Percentiles rank a stretch among this genome's conserved stretches.
phyloP scores from a whole-genome alignment of 192 early-diverging fungal genomes.

The Radiomyces spectabilis region DNA sequence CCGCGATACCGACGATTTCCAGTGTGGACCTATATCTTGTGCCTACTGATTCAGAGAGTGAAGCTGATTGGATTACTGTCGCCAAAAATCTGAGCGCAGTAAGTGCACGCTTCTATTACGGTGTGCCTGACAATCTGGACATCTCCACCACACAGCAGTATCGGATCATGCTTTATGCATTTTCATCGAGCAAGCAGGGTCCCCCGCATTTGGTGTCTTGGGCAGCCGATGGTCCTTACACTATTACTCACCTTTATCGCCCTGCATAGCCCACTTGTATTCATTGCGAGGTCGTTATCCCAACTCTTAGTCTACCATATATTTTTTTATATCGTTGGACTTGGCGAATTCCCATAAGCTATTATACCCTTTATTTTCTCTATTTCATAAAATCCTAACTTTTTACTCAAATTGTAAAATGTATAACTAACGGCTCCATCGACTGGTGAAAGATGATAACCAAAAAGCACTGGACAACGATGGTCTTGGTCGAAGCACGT shows the following conservation, averaged over 20 bases:
- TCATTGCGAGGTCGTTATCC: too few species aligned
- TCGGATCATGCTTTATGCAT: not conserved
- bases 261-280: too few species aligned
- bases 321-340: too few species aligned
- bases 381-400: too few species aligned
- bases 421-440: too few species aligned
- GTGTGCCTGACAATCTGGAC: not conserved
- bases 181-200: not conserved
- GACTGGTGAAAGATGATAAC: too few species aligned
- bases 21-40: conserved; percentile 1
- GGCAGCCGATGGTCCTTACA: not conserved
- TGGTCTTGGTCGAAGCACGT: too few species aligned
- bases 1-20: not conserved
- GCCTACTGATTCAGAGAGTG: not conserved
- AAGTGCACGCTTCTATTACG: conserved; percentile 10
- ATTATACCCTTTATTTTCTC: too few species aligned
- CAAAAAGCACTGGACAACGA: too few species aligned
- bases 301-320: too few species aligned
- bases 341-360: too few species aligned
- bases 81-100: conserved; percentile 1
- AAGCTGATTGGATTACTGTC: not conserved
- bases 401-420: too few species aligned
- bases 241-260: not conserved
- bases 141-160: not conserved
- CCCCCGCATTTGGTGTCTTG: not conserved